Evolutionary conservation across 1,284 basidiomycete species (phyloP).

Genomic region (Afroboletus lepidellus): DNA sequence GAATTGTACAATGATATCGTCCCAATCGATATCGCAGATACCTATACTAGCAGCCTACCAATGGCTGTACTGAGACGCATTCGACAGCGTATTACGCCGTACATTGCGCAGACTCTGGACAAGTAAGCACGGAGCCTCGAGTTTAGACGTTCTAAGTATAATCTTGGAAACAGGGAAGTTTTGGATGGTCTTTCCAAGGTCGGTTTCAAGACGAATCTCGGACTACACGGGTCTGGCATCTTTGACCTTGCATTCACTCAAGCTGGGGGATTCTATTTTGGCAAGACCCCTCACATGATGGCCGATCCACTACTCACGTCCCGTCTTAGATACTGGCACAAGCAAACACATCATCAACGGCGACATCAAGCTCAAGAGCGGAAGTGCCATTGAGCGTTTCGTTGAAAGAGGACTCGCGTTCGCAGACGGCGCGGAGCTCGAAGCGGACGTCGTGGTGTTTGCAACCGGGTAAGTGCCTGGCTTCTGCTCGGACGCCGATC

Average conservation of each 20-base stretch:
- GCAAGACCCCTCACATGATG: constrained; percentile 2
- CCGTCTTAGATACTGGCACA: constrained; percentile 35
- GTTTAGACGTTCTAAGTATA: neutral
- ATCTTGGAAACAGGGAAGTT: constrained; percentile 25
- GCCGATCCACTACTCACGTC: neutral
- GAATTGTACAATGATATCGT: constrained; percentile 23
- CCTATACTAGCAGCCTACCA: constrained; percentile 20
- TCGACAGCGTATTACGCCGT: constrained; percentile 18
- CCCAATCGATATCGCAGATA: constrained; percentile 29
- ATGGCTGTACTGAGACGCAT: constrained; percentile 14
- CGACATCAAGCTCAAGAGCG: constrained; percentile 45
- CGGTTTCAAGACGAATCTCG: constrained; percentile 46
- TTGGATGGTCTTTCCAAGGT: constrained; percentile 42
- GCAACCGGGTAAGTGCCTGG: constrained; percentile 37
- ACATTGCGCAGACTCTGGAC: constrained; percentile 25
- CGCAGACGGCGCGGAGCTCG: constrained; percentile 41
- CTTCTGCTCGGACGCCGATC: neutral
- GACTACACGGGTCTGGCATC: constrained; percentile 38
- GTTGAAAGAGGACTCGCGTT: constrained; percentile 39
- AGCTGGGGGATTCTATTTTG: constrained; percentile 46
- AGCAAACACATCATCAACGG: constrained; percentile 42
- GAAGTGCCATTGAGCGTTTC: constrained; percentile 36
- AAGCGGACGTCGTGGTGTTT: constrained; percentile 48
- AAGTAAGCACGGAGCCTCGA: constrained; percentile 19
- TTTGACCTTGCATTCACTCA: constrained; percentile 35